A percentile compares a stretch with the other conserved stretches of the same genome.
Evolutionary conservation across 2,329 filamentous ascomycete species (phyloP).

Genomic region (Penicillium sp.): DNA sequence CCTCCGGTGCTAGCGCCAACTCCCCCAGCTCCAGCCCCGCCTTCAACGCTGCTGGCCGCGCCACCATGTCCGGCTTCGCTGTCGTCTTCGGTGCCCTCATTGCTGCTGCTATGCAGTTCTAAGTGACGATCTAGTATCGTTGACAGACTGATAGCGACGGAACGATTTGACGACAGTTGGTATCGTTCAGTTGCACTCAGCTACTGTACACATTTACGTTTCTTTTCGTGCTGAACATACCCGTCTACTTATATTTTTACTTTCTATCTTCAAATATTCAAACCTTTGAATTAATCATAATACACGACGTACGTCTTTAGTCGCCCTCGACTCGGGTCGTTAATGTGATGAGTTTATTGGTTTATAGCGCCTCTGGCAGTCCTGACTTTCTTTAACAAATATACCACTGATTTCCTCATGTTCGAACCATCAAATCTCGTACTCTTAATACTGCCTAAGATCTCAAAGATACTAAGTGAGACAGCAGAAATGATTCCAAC

Average conservation of each 20-base stretch:
- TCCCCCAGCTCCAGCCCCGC: constrained; percentile 3
- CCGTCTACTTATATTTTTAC: not conserved
- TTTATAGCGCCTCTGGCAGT: not conserved
- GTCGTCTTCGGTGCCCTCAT: constrained; percentile 24
- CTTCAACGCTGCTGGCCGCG: constrained; percentile 29
- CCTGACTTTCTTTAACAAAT: not conserved
- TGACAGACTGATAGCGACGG: not conserved
- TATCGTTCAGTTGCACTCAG: constrained; percentile 2
- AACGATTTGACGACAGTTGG: not conserved
- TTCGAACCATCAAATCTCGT: not conserved
- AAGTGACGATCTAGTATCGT: constrained; percentile 2
- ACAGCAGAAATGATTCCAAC: too few species aligned
- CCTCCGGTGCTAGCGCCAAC: not conserved
- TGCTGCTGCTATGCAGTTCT: constrained; percentile 27
- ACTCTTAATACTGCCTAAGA: too few species aligned
- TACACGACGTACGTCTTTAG: constrained; percentile 7
- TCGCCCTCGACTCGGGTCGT: not conserved
- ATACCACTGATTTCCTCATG: not conserved
- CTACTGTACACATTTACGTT: constrained; percentile 1
- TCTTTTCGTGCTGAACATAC: constrained; percentile 7
- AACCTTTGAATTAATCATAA: constrained; percentile 5
- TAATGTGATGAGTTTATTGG: not conserved
- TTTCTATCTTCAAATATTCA: constrained; percentile 4
- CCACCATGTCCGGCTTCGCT: constrained; percentile 25
- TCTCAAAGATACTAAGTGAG: too few species aligned